These are phyloP conservation scores for Lodderomyces theae DNA, from an alignment of 1,139 yeast genomes.

Conservation along the genomic window DNA sequence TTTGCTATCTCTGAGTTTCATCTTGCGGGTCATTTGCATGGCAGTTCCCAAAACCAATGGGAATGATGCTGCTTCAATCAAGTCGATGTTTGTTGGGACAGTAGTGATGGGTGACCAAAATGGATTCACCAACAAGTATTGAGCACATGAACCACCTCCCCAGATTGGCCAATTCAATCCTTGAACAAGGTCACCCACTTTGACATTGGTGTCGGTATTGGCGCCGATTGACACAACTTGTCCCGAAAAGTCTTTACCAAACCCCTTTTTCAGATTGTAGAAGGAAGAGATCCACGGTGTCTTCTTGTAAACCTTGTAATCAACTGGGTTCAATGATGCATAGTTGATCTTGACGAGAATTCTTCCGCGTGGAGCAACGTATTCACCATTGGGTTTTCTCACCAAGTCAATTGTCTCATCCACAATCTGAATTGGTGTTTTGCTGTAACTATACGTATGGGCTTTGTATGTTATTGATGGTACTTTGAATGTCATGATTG, in stretches of 20 bases:
- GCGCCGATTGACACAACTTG: conserved; percentile 56
- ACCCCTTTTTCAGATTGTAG: conserved; percentile 28
- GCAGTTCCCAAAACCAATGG: conserved; percentile 62
- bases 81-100: conserved; percentile 48
- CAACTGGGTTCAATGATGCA: conserved; percentile 70
- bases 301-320: conserved; percentile 46
- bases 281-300: conserved; percentile 11
- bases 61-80: conserved; percentile 59
- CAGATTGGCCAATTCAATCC: conserved; percentile 51
- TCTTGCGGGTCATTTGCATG: conserved; percentile 32
- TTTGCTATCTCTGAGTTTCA: conserved; percentile 16
- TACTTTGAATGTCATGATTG: neutral
- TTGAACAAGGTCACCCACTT: conserved; percentile 62
- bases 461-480: conserved; percentile 12
- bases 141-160: conserved; percentile 51
- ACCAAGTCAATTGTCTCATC: conserved; percentile 16
- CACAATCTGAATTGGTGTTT: conserved; percentile 15
- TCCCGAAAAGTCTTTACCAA: conserved; percentile 74
- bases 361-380: conserved; percentile 38
- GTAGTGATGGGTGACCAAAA: conserved; percentile 36
- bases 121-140: conserved; percentile 39
- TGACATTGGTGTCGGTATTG: conserved; percentile 24
- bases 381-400: conserved; percentile 26
- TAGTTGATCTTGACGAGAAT: conserved; percentile 57
- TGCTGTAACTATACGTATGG: conserved; percentile 16